Base-by-base conservation (phyloP, 2,329 filamentous ascomycete species). In the Colletotrichum sp. region DNA sequence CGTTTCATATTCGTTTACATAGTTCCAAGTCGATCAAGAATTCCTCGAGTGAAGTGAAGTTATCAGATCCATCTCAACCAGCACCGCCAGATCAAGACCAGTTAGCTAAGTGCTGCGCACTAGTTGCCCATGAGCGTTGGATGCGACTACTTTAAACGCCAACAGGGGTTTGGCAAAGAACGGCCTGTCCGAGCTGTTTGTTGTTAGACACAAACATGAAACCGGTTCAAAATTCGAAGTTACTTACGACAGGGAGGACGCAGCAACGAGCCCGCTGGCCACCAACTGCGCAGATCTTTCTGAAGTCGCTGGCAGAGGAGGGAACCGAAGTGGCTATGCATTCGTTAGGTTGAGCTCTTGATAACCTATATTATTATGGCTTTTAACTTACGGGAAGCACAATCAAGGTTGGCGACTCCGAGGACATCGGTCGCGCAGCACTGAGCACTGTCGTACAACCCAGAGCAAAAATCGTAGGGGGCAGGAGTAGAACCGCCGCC, bases 341-440 rank as follows among this genome's bases (percentile, higher is more conserved):
- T 66, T 16, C 15, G 2, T 8, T 31, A 36, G 27, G 27, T 16
- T 34, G n/a, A n/a, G 43, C n/a, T 13, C 13, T 11, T 13, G 5
- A 21, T 5, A 13, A 21, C 18, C 43, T 21, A 13, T 13, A 7
- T 21, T 24, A 13, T 13, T 51, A 51, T 24, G 21, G n/a, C 11
- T 13, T 21, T 51, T 8, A 51, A 59, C 70, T 70, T 11, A 72
- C 70, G 89, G 69, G 83, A 78, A 15, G 77, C 81, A 79, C 91
- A 93, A 84, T 92, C 83, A 31, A 92, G 83, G 79, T 90, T 83
- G 8, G 87, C 89, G 74, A 92, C 75, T 71, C 88, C 87, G 36
- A 92, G 86, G 36, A 93, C 86, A 76, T 92, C 89, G 29, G 90
- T 91, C 15, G 90, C 88, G 79, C 91, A 93, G 86, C 91, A 93